Percentiles rank a stretch among this genome's conserved stretches.
These are phyloP conservation scores for Moricandia moricandioides DNA, from an alignment of 345 rosid species.

Conservation along the genomic window DNA sequence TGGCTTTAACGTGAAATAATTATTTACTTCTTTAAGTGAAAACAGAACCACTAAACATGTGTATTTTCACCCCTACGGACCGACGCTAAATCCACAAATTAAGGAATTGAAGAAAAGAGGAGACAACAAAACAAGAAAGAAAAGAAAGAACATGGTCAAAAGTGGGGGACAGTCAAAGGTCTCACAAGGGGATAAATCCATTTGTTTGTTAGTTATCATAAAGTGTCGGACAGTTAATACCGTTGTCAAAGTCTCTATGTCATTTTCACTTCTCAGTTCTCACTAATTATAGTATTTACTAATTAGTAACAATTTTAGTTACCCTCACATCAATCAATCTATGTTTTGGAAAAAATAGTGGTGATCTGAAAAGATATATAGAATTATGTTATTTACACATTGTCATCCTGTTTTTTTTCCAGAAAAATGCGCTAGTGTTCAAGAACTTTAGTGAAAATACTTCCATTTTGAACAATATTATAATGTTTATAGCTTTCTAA, in stretches of 20 bases:
- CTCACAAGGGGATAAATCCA: conserved; percentile 32
- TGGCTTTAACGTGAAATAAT: conserved; percentile 15
- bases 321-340: not conserved
- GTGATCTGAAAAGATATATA: not conserved
- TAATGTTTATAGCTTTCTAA: not conserved
- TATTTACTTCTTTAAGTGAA: conserved; percentile 25
- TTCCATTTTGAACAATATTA: not conserved
- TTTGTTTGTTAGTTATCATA: conserved; percentile 29
- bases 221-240: conserved; percentile 42
- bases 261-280: conserved; percentile 28
- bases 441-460: not conserved
- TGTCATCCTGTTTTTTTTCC: not conserved
- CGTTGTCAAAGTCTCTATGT: conserved; percentile 33
- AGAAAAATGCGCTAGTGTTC: not conserved
- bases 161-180: conserved; percentile 32
- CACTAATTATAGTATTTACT: not conserved
- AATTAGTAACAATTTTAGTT: not conserved
- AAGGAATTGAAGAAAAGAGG: conserved; percentile 13
- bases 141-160: conserved; percentile 28
- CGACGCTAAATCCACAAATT: conserved; percentile 37
- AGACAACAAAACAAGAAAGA: conserved; percentile 39
- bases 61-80: conserved; percentile 11
- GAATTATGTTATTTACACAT: not conserved
- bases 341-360: not conserved
- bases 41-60: not conserved